Percentiles rank a stretch among this genome's conserved stretches.
Conservation (phyloP, 129 eudicot species). For the Saposhnikovia divaricata region DNA sequence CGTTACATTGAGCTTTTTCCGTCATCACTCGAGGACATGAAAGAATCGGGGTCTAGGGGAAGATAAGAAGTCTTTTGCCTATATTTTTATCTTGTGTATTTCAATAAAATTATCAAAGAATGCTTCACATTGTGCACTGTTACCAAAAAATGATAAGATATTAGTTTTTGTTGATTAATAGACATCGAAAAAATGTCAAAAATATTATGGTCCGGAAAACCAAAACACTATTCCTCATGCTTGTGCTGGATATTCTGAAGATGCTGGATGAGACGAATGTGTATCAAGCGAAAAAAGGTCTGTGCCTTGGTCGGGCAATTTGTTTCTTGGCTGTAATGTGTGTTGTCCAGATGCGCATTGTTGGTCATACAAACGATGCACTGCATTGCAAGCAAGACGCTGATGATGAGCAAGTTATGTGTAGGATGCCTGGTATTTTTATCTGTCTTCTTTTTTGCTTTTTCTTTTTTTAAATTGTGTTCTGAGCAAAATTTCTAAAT, state of each 20-base stretch:
- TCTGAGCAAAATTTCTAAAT: background rate
- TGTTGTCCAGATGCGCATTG: background rate
- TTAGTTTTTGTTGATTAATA: background rate
- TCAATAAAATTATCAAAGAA: background rate
- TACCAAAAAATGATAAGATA: background rate
- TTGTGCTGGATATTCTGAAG: background rate
- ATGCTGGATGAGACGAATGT: background rate
- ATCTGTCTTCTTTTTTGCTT: background rate
- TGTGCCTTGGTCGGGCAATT: no score
- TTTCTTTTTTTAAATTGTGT: background rate
- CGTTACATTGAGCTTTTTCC: constrained; percentile 84
- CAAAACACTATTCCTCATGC: background rate
- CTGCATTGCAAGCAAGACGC: background rate
- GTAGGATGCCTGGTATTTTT: background rate
- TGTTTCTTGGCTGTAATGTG: background rate
- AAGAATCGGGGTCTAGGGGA: constrained; percentile 63
- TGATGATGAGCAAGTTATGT: background rate
- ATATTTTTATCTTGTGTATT: background rate
- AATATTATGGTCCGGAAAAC: background rate
- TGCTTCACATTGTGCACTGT: background rate
- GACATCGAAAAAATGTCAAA: background rate
- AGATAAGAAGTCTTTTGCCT: constrained; percentile 19
- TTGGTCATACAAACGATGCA: background rate
- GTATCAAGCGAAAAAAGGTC: background rate
- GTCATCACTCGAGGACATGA: constrained; percentile 66